Base-by-base conservation (phyloP, 345 rosid species). In the Murraya koenigii region DNA sequence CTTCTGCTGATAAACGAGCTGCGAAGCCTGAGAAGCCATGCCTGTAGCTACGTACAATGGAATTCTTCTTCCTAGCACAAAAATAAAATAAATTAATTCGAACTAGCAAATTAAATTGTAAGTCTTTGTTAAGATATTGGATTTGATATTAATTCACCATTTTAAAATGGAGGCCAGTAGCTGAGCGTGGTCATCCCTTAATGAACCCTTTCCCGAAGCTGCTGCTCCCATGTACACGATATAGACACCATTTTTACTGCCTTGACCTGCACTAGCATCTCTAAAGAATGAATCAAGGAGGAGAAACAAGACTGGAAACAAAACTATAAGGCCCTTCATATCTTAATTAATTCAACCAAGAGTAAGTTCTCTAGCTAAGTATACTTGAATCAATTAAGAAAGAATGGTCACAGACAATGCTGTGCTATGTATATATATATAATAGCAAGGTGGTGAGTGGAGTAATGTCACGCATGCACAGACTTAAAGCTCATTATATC, bases 11-110 rank as follows among this genome's bases (percentile, higher is more conserved):
- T 69, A 93, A 77, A 79, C 82, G 89, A 66, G 97, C 97, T 7
- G 95, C 94, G 19, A 95, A 94, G 41, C 97, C 95, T 8, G 97
- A 85, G 84, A 95, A 88, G 20, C 97, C 91, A 63, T 86, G 86
- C 35, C 79, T 84, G 55, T 91, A 93, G 64, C 35, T 80, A 77
- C 78, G 92, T 2, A 91, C 77, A 49, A 90, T 22, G 60, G 86
- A 87, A 41, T 76, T 80, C 60, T 74, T 77, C 35, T 85, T 85
- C 94, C 95, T 94, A 66, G 11, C 69, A 76, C 63, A 78, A 32
- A 38, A 0, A 19, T 13, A 70, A 33, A 2, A 52, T 58, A 65
- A 39, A 19, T 36, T 44, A 13, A 44, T 44, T 44, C 49, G 17
- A 44, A 44, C 49, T 11, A 44, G 49, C 17, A 44, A 1, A 2